Evolutionary conservation across 1,139 yeast species (phyloP), one percentile per base, ranked within the genome.

Genomic region (Yamadazyma sp.): DNA sequence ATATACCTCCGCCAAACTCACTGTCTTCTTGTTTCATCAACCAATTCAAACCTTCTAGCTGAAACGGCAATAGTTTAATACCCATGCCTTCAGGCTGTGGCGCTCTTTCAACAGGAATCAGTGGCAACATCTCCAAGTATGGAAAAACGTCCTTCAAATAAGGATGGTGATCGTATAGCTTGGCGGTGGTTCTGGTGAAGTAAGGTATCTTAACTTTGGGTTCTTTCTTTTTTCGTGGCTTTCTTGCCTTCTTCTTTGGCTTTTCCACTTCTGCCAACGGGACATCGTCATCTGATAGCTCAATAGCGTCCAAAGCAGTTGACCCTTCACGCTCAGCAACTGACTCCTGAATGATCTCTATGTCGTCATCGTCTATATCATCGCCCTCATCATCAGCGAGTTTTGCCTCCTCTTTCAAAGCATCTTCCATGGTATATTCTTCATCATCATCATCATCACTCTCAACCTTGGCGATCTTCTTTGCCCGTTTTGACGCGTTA

Each of bases 31-130:
- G 98, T 39, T 79, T 73, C 15, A 78, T 53, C 43, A 92, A 73
- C 99, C 99, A 92, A 54, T 86, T 78, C 37, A 92, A 69, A 18
- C 98, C 98, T 65, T 92, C 99, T 12, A 79, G 69, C 62, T 92
- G 99, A 61, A 94, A 92, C 0, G 98, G 98, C 31, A 92, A 67
- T 31, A 92, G 64, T 29, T 73, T 74, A 34, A 89, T 74, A 1
- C 77, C 76, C 85, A 92, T 78, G 4, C 87, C 91, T 1, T 67
- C 74, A 0, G 98, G 98, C 53, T 91, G 97, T 7, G 64, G 68
- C 0, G 91, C 84, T 42, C 83, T 67, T 44, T 75, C 79, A 0
- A 81, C 79, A 17, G 63, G 66, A 17, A 81, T 77, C 12, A 58
- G 57, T 2, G 78, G 76, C 4, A 74, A 60, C 2, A 68, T 61